Evolutionary conservation across 2,329 filamentous ascomycete species (phyloP), one percentile per base, ranked within the genome.

Genomic region (Botrytis squamosa): DNA sequence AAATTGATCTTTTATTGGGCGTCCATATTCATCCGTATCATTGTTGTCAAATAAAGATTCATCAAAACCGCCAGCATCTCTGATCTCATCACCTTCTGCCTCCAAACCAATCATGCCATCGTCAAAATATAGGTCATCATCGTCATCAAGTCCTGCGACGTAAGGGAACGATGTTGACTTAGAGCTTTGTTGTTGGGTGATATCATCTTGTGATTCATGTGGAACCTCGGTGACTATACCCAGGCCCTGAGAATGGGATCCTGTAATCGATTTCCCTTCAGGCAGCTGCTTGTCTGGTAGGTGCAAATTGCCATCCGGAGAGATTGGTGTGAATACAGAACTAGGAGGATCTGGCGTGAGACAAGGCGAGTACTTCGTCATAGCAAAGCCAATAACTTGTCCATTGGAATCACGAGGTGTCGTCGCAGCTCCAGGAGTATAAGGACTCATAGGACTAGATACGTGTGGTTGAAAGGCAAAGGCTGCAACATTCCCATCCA

Each of bases 1-100:
- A 14, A 78, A 77, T 59, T 80, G 80, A 60, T 76, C 63, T 85
- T 12, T 89, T 88, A 73, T 87, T 87, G 71, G 89, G 36, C 89
- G 84, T 25, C 89, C 89, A 78, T 88, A 91, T 75, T 86, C 81
- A 80, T 91, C 87, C 22, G 89, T 89, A 78, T 91, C 89, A 70
- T 91, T 85, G 46, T 89, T 85, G 76, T 94, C 92, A 79, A 94
- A 93, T 22, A 93, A 86, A 9, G 90, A 91, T 80, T 94, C 92
- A 75, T 94, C 91, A 80, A 94, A 93, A 2, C 87, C 84, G 0
- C 84, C 83, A 1, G 85, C 85, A 42, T 91, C 88, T 8, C 81
- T 79, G 14, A 78, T 80, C 33, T 80, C 77, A 29, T 85, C 85
- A 74, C 80, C 78, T n/a, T 85, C 85, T 74, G 83, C 68, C 85